Conservation (phyloP, 495 filamentous ascomycete genomes). For the Penicillium waksmanii region DNA sequence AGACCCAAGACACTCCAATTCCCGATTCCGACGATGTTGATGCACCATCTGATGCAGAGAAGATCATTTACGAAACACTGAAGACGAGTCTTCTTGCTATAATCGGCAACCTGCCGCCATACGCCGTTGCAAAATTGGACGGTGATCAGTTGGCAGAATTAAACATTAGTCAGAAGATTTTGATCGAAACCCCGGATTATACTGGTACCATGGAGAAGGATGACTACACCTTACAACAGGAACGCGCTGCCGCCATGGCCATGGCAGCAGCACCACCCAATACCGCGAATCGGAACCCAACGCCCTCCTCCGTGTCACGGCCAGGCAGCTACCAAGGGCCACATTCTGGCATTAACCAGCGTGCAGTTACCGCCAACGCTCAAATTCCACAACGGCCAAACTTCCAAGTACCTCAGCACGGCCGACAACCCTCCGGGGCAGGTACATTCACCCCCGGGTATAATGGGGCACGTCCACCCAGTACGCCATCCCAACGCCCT, state of each 20-base stretch:
- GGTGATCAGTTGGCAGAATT: slow-evolving; percentile 81
- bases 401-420: slow-evolving; percentile 46
- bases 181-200: slow-evolving; percentile 71
- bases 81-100: slow-evolving; percentile 73
- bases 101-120: slow-evolving; percentile 77
- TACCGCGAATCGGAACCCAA: slow-evolving; percentile 36
- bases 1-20: slow-evolving; percentile 39
- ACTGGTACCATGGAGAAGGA: slow-evolving; percentile 88
- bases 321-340: slow-evolving; percentile 36
- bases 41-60: slow-evolving; percentile 67
- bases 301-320: slow-evolving; percentile 30
- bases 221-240: slow-evolving; percentile 54
- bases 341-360: slow-evolving; percentile 40
- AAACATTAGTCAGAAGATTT: slow-evolving; percentile 79
- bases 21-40: slow-evolving; percentile 46
- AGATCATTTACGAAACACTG: slow-evolving; percentile 72
- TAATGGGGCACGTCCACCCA: slow-evolving; percentile 41
- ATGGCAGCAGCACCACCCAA: slow-evolving; percentile 23
- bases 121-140: slow-evolving; percentile 82
- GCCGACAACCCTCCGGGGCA: slow-evolving; percentile 42
- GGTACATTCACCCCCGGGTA: slow-evolving; percentile 41
- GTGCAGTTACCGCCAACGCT: slow-evolving; percentile 36
- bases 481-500: slow-evolving; percentile 49
- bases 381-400: slow-evolving; percentile 36
- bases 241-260: slow-evolving; percentile 38